A percentile compares a stretch with the other conserved stretches of the same genome.
Conservation (phyloP, 441 rosid genomes). For the Pelargonium myrrhifolium region DNA sequence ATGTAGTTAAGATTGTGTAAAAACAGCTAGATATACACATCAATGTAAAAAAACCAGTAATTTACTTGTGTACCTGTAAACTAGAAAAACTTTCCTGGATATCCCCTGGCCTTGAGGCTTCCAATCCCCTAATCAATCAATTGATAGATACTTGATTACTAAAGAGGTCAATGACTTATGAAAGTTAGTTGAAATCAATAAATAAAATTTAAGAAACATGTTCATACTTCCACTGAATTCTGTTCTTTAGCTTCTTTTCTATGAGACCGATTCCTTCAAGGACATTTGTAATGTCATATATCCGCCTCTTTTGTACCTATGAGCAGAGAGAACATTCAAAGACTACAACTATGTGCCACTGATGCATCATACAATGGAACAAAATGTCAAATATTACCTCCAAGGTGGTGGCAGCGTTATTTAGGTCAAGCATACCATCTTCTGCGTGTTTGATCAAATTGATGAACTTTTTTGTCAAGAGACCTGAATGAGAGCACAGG, state of each 20-base stretch:
- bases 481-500: too few species aligned
- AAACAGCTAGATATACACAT: neutral
- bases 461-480: too few species aligned
- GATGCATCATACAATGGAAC: neutral
- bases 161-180: neutral
- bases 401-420: slow-evolving; percentile 70
- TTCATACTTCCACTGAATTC: slow-evolving; percentile 93
- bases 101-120: slow-evolving; percentile 79
- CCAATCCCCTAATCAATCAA: slow-evolving; percentile 57
- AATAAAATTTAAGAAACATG: slow-evolving; percentile 8
- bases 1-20: neutral
- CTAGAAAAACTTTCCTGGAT: slow-evolving; percentile 52
- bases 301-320: slow-evolving; percentile 95
- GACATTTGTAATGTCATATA: slow-evolving; percentile 97
- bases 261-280: slow-evolving; percentile 95
- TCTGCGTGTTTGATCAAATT: too few species aligned
- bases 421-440: too few species aligned
- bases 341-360: slow-evolving; percentile 13
- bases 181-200: too few species aligned
- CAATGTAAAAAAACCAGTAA: slow-evolving; percentile 4
- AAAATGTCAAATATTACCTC: slow-evolving; percentile 46
- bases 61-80: slow-evolving; percentile 55
- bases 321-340: slow-evolving; percentile 22
- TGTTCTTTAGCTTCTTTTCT: slow-evolving; percentile 94
- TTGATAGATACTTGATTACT: slow-evolving; percentile 7